phyloP scores from a whole-genome alignment of 805 yeast genomes.

The Citeromyces matritensis region DNA sequence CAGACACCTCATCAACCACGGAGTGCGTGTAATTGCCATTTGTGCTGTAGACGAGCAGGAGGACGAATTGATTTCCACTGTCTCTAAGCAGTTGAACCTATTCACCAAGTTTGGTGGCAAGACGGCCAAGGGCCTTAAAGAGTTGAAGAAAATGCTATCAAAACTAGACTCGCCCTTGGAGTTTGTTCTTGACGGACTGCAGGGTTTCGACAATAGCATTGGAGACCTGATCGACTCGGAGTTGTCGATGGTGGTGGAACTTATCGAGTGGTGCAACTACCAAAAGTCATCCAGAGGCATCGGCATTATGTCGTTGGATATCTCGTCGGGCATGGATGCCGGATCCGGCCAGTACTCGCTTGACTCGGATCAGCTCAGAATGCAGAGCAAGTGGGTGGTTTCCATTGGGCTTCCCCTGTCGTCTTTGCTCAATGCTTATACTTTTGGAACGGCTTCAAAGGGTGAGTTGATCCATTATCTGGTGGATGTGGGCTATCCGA shows the following conservation, averaged over 20 bases:
- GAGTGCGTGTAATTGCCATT: slow-evolving; percentile 50
- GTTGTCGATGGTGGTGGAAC: slow-evolving; percentile 18
- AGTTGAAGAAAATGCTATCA: slow-evolving; percentile 18
- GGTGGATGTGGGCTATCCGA: slow-evolving; percentile 62
- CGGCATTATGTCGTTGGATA: slow-evolving; percentile 52
- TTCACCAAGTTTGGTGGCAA: slow-evolving; percentile 62
- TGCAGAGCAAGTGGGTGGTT: slow-evolving; percentile 42
- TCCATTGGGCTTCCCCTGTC: slow-evolving; percentile 64
- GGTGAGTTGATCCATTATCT: slow-evolving; percentile 41
- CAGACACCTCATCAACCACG: slow-evolving; percentile 62
- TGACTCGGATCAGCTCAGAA: slow-evolving; percentile 12
- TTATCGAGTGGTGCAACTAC: slow-evolving; percentile 57
- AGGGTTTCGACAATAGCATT: slow-evolving; percentile 63
- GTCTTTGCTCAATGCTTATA: slow-evolving; percentile 46
- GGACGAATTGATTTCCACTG: slow-evolving; percentile 15
- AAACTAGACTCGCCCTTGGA: slow-evolving; percentile 64
- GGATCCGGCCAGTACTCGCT: slow-evolving; percentile 44
- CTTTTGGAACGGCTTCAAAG: slow-evolving; percentile 30
- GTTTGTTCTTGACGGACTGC: slow-evolving; percentile 68
- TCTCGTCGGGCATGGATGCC: slow-evolving; percentile 74
- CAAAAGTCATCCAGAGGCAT: slow-evolving; percentile 16
- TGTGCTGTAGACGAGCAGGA: slow-evolving; percentile 19
- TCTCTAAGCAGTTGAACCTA: slow-evolving; percentile 33
- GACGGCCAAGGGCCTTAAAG: slow-evolving; percentile 21
- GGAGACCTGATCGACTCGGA: slow-evolving; percentile 38